These are phyloP conservation scores for Styphnolobium japonicum DNA, from an alignment of 306 rosid species.

Conservation along the genomic window DNA sequence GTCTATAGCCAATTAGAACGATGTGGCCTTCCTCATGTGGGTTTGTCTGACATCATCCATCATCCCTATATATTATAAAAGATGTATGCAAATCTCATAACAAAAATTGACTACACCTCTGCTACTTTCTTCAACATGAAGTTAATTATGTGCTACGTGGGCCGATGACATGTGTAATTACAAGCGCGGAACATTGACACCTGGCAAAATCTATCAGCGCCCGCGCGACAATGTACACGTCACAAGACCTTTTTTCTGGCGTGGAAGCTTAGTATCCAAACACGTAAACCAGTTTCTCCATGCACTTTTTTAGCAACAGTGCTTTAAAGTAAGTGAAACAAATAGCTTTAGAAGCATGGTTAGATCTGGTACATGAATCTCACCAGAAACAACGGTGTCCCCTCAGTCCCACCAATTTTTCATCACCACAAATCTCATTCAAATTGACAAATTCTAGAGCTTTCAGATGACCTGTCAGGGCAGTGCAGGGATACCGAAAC, in stretches of 20 bases:
- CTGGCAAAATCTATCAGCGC: background rate
- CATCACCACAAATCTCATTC: background rate
- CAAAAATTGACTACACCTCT: background rate
- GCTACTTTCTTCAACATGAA: background rate
- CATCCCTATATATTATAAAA: background rate
- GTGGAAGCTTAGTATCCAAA: background rate
- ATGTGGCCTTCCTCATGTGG: background rate
- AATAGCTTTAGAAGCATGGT: background rate
- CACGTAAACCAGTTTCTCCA: background rate
- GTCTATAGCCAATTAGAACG: background rate
- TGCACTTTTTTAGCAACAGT: background rate
- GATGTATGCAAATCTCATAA: background rate
- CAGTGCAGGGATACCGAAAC: background rate
- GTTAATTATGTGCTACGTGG: background rate
- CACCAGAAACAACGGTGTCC: conserved; percentile 17
- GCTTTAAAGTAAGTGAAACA: background rate
- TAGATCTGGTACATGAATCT: background rate
- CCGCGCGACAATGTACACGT: background rate
- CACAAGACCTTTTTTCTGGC: background rate
- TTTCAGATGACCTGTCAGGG: conserved; percentile 14
- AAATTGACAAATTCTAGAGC: background rate
- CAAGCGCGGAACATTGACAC: background rate
- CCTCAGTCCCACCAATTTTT: background rate
- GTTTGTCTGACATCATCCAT: background rate
- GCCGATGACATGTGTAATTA: background rate